phyloP scores from a whole-genome alignment of 257 asterid genomes.

The Thymus mandschuricus region DNA sequence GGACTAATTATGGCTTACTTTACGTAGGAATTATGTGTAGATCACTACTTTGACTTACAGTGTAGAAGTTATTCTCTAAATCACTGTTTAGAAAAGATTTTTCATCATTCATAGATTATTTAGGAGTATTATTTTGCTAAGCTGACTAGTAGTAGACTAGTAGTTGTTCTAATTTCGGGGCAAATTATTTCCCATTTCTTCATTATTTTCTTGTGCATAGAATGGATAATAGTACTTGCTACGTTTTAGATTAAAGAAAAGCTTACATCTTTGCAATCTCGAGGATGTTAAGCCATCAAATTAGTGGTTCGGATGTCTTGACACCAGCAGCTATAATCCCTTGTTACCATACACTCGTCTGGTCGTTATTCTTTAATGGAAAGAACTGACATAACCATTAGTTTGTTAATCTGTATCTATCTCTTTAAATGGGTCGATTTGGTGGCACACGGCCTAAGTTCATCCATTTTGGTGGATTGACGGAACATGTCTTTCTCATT shows the following conservation, averaged over 20 bases:
- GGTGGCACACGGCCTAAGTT: slow-evolving; percentile 23
- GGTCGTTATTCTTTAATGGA: background rate
- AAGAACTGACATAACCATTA: slow-evolving; percentile 4
- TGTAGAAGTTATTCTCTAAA: slow-evolving; percentile 2
- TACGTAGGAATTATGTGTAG: background rate
- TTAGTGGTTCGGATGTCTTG: too few relatives aligned
- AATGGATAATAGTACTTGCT: background rate
- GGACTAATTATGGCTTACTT: slow-evolving; percentile 3
- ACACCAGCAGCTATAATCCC: background rate
- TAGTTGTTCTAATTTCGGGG: background rate
- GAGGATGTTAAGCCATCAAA: background rate
- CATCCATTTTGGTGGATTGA: background rate
- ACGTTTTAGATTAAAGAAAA: background rate
- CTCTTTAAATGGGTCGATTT: background rate
- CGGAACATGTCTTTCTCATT: background rate
- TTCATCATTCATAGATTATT: background rate
- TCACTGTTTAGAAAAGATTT: background rate
- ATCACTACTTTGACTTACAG: background rate
- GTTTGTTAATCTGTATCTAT: slow-evolving; percentile 11
- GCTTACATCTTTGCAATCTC: background rate
- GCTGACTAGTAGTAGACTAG: background rate
- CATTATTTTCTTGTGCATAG: background rate
- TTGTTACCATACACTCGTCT: background rate
- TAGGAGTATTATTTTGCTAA: background rate
- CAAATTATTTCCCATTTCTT: background rate